phyloP scores from a whole-genome alignment of 1,284 basidiomycete species.

The Sanghuangporus sanghuang region DNA sequence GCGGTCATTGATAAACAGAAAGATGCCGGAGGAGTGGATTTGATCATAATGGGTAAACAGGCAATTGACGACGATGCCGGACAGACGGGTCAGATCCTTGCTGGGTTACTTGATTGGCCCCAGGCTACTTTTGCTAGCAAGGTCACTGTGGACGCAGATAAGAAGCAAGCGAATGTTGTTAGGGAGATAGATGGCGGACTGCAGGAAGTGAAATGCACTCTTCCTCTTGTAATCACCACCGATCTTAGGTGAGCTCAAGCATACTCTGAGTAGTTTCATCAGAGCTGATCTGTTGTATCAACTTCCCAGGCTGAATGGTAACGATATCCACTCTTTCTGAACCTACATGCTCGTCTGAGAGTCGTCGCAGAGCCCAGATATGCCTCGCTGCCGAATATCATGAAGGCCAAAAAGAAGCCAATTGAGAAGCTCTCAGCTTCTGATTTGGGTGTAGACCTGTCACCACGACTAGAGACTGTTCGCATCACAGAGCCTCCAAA shows the following conservation, averaged over 20 bases:
- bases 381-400: conserved; percentile 91
- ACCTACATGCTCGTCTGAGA: neutral
- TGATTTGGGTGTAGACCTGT: conserved; percentile 81
- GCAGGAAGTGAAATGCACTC: conserved; percentile 74
- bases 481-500: conserved; percentile 91
- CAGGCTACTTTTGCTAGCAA: conserved; percentile 96
- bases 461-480: conserved; percentile 81
- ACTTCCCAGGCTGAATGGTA: conserved; percentile 30
- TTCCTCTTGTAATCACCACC: conserved; percentile 91
- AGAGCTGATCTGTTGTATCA: neutral
- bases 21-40: conserved; percentile 57
- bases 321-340: conserved; percentile 1
- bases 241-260: conserved; percentile 71
- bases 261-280: neutral
- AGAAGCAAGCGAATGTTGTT: conserved; percentile 70
- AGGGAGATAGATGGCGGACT: conserved; percentile 95
- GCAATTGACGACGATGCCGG: conserved; percentile 97
- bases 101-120: conserved; percentile 87
- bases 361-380: conserved; percentile 76
- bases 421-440: conserved; percentile 79
- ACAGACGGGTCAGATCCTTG: conserved; percentile 98
- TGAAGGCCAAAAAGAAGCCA: conserved; percentile 99
- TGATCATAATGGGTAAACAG: conserved; percentile 98
- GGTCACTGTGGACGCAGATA: conserved; percentile 70
- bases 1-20: conserved; percentile 73